Percentiles rank a stretch among this genome's conserved stretches.
These are phyloP conservation scores for Salvia rosmarinus DNA, from an alignment of 257 asterid genomes.

Conservation along the genomic window DNA sequence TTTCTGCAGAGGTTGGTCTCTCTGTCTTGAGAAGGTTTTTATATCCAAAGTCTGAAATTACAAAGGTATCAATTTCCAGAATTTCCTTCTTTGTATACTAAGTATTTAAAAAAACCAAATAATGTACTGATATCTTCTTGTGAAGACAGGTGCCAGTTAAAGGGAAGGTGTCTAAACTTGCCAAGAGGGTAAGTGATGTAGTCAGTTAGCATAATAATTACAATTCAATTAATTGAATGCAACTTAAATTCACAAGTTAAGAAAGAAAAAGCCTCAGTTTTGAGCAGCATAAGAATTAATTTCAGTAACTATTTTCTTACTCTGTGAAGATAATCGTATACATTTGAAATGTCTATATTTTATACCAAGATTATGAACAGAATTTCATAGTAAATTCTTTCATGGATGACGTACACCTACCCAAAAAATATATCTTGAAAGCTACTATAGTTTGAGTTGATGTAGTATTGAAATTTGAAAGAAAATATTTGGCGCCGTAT, in stretches of 20 bases:
- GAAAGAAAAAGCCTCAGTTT: background rate
- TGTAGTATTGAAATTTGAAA: no score
- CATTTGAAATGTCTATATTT: background rate
- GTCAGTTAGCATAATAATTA: background rate
- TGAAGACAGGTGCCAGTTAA: slow-evolving; percentile 78
- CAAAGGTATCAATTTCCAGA: slow-evolving; percentile 59
- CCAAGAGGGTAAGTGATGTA: slow-evolving; percentile 78
- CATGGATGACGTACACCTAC: no score
- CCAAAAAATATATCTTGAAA: no score
- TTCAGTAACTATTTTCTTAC: slow-evolving; percentile 3
- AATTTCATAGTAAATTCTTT: background rate
- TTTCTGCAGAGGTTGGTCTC: slow-evolving; percentile 81
- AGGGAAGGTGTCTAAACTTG: slow-evolving; percentile 83
- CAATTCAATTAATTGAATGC: slow-evolving; percentile 14
- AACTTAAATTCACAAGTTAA: background rate
- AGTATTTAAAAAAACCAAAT: slow-evolving; percentile 39
- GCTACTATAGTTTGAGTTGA: no score
- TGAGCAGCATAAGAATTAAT: background rate
- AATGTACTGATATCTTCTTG: slow-evolving; percentile 46
- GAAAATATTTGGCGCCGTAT: no score
- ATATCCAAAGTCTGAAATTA: slow-evolving; percentile 53
- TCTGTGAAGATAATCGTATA: background rate
- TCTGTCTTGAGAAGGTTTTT: slow-evolving; percentile 83
- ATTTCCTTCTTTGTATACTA: background rate
- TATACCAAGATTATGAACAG: slow-evolving; percentile 4